These are phyloP conservation scores for Colletotrichum salicis DNA, from an alignment of 2,329 filamentous ascomycete genomes.

Conservation along the genomic window DNA sequence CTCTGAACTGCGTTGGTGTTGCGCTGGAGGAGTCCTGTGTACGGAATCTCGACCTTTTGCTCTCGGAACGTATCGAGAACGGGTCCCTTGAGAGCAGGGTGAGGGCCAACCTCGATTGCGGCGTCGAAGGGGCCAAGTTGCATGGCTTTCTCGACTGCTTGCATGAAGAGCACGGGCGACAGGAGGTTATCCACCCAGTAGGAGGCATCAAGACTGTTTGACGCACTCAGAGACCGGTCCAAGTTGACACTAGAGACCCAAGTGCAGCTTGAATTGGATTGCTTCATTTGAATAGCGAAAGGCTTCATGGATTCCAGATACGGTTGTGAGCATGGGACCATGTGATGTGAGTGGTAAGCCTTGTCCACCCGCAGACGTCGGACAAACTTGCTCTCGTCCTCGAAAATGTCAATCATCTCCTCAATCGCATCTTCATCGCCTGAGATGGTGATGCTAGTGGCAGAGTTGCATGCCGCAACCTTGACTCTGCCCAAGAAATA, in stretches of 20 bases:
- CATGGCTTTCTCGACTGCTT: constrained; percentile 31
- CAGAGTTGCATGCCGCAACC: constrained; percentile 41
- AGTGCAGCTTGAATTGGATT: not conserved
- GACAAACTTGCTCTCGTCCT: constrained; percentile 36
- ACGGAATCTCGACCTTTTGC: not conserved
- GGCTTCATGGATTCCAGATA: constrained; percentile 2
- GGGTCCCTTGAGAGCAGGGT: constrained; percentile 54
- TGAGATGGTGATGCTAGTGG: constrained; percentile 38
- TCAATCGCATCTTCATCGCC: constrained; percentile 44
- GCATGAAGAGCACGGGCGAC: constrained; percentile 41
- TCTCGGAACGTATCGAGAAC: not conserved
- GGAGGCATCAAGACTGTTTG: not conserved
- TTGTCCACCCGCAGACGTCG: constrained; percentile 40
- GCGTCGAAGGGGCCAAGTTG: constrained; percentile 19
- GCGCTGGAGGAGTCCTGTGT: not conserved
- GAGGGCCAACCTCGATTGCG: constrained; percentile 47
- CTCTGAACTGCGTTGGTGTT: constrained; percentile 1
- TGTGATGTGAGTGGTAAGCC: constrained; percentile 47
- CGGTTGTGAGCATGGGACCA: constrained; percentile 24
- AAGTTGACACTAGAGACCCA: constrained; percentile 3
- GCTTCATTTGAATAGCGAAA: not conserved
- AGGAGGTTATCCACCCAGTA: constrained; percentile 46
- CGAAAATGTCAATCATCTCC: constrained; percentile 37
- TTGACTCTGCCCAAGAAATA: constrained; percentile 35
- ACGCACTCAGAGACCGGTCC: not conserved